Conservation (phyloP, 176 grass and related monocot species). For the Tuctoria greenei region DNA sequence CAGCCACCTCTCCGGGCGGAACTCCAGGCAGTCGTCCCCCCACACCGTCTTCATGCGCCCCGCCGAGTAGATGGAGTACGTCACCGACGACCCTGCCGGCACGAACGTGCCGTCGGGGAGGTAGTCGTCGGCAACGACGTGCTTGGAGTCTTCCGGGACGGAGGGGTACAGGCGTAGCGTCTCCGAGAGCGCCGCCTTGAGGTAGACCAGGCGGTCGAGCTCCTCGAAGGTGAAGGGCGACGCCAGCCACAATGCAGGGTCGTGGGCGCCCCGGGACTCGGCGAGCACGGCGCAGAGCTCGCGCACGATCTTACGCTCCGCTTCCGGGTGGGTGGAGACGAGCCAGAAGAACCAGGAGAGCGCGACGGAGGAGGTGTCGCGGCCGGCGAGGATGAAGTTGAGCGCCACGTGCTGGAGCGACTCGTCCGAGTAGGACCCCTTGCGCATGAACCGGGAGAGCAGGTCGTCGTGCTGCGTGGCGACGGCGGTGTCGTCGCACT, state of each 20-base stretch:
- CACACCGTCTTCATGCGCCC: constrained; percentile 86
- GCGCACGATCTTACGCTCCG: constrained; percentile 60
- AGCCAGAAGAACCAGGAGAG: constrained; percentile 99
- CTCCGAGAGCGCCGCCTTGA: constrained; percentile 93
- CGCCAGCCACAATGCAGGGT: constrained; percentile 55
- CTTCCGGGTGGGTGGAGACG: constrained; percentile 73
- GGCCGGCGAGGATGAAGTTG: constrained; percentile 97
- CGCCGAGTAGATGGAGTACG: constrained; percentile 93
- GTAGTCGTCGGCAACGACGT: constrained; percentile 73
- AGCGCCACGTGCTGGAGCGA: constrained; percentile 91
- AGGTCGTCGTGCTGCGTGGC: constrained; percentile 68
- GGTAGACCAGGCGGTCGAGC: constrained; percentile 84
- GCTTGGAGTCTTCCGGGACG: constrained; percentile 93
- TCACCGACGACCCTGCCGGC: constrained; percentile 79
- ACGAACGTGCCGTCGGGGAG: constrained; percentile 92
- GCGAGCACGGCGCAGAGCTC: constrained; percentile 71
- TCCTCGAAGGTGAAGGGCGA: constrained; percentile 79
- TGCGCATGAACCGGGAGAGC: constrained; percentile 92
- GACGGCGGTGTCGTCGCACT: constrained; percentile 72
- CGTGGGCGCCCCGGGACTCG: constrained; percentile 47
- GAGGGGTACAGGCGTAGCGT: constrained; percentile 92
- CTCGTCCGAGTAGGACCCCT: constrained; percentile 75
- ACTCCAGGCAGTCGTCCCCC: constrained; percentile 93
- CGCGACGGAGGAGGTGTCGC: constrained; percentile 94
- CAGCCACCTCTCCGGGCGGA: constrained; percentile 81